Percentiles rank a stretch among this genome's conserved stretches.
Evolutionary conservation across 2,329 filamentous ascomycete species (phyloP).

Genomic region (Phaeosphaeria sp.): DNA sequence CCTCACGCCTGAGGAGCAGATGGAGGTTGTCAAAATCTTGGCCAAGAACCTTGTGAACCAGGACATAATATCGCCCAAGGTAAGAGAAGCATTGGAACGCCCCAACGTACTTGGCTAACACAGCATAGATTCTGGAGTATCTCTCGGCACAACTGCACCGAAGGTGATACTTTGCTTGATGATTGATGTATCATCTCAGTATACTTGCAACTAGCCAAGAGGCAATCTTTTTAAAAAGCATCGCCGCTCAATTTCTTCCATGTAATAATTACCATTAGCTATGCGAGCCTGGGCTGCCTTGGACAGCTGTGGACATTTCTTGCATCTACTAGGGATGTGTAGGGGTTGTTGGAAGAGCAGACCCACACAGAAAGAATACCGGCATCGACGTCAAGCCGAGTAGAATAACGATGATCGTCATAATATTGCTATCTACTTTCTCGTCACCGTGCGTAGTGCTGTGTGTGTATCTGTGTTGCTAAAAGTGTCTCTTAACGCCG

Average conservation of each 20-base stretch:
- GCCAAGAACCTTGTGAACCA: slow-evolving; percentile 70
- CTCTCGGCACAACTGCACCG: slow-evolving; percentile 28
- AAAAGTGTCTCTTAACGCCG: neutral
- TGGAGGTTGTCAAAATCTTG: slow-evolving; percentile 73
- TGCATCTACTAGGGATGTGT: too few relatives aligned
- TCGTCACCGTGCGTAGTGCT: neutral
- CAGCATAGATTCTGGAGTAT: slow-evolving; percentile 30
- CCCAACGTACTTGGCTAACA: slow-evolving; percentile 1
- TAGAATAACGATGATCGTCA: neutral
- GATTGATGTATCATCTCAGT: neutral
- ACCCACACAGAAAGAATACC: neutral
- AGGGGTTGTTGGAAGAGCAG: neutral
- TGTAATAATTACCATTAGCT: neutral
- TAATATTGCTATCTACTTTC: neutral
- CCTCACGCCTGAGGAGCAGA: slow-evolving; percentile 84
- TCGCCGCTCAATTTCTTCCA: neutral
- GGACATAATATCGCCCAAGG: slow-evolving; percentile 62
- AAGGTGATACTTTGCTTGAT: slow-evolving; percentile 20
- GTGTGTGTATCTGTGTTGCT: neutral
- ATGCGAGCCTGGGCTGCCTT: neutral
- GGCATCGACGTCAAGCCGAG: neutral
- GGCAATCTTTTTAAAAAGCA: neutral
- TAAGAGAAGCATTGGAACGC: slow-evolving; percentile 35
- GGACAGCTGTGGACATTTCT: neutral
- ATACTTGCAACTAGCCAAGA: neutral